Conservation (phyloP, 2,329 filamentous ascomycete species). For the Grosmannia serpens region DNA sequence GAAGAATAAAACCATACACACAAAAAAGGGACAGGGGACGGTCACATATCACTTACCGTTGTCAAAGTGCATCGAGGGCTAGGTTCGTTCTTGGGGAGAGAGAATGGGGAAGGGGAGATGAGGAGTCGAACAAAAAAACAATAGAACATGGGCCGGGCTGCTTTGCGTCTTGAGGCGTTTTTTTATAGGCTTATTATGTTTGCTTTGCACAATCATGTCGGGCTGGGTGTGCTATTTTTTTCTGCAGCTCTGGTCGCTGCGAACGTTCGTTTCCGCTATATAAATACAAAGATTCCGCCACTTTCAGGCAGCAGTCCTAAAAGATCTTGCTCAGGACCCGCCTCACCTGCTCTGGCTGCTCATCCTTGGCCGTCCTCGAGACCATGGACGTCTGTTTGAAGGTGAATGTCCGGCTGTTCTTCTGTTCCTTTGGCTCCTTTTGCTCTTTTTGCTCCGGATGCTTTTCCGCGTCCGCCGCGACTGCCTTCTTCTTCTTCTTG, state of each 20-base stretch:
- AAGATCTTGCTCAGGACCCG: slow-evolving; percentile 56
- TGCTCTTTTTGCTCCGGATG: neutral
- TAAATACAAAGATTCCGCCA: neutral
- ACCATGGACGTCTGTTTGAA: slow-evolving; percentile 58
- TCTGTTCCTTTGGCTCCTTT: slow-evolving; percentile 12
- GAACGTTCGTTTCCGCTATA: neutral
- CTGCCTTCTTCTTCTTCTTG: slow-evolving; percentile 3
- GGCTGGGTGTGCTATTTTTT: neutral
- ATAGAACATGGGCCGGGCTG: neutral
- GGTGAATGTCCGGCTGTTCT: slow-evolving; percentile 43
- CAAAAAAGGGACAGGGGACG: neutral
- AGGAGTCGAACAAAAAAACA: neutral
- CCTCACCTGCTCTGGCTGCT: slow-evolving; percentile 45
- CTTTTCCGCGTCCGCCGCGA: neutral
- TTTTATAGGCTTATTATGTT: neutral
- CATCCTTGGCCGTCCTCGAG: slow-evolving; percentile 31
- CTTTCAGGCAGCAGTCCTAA: too few relatives aligned
- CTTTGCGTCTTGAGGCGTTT: neutral
- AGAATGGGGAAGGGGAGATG: neutral
- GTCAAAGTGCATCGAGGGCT: neutral
- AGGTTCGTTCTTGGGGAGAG: too few relatives aligned
- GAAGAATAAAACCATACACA: neutral
- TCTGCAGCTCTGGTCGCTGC: neutral
- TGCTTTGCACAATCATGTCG: neutral
- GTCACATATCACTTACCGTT: neutral